These are phyloP conservation scores for Suillus cothurnatus DNA, from an alignment of 768 basidiomycete species.

Conservation along the genomic window DNA sequence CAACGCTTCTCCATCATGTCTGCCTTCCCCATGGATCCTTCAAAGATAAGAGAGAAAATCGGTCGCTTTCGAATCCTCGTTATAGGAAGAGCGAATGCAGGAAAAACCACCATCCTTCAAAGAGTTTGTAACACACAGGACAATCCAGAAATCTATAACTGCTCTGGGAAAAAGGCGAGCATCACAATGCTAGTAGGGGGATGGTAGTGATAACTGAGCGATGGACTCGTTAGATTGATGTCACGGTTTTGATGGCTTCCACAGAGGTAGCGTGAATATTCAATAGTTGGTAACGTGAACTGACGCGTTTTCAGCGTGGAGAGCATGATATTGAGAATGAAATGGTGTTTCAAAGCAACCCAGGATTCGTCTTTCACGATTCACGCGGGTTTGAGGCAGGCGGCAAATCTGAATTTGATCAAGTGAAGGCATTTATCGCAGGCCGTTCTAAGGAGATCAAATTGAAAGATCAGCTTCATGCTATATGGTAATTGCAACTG, in stretches of 20 bases:
- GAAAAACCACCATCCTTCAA: slow-evolving; percentile 44
- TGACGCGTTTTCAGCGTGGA: slow-evolving; percentile 19
- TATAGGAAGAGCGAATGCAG: slow-evolving; percentile 43
- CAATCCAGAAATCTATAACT: slow-evolving; percentile 31
- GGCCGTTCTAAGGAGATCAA: not conserved
- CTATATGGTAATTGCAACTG: slow-evolving; percentile 35
- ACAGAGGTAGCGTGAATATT: not conserved
- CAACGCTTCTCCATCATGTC: not conserved
- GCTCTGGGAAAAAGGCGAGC: slow-evolving; percentile 20
- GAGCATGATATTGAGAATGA: not conserved
- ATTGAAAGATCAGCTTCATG: slow-evolving; percentile 30
- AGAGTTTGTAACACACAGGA: slow-evolving; percentile 39
- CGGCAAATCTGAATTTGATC: not conserved
- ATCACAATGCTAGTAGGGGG: not conserved
- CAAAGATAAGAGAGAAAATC: slow-evolving; percentile 4
- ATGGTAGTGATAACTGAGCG: not conserved
- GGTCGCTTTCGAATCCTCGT: slow-evolving; percentile 40
- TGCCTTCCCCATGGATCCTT: slow-evolving; percentile 4
- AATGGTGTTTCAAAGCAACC: not conserved
- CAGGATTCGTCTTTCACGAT: not conserved
- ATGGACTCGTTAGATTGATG: slow-evolving; percentile 7
- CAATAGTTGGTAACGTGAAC: not conserved
- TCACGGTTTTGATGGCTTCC: not conserved
- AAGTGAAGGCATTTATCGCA: not conserved
- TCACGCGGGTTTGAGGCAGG: not conserved